A percentile compares a stretch with the other conserved stretches of the same genome.
Evolutionary conservation across 202 grass and related monocot species (phyloP).

Genomic region (Brachypodium distachyon): DNA sequence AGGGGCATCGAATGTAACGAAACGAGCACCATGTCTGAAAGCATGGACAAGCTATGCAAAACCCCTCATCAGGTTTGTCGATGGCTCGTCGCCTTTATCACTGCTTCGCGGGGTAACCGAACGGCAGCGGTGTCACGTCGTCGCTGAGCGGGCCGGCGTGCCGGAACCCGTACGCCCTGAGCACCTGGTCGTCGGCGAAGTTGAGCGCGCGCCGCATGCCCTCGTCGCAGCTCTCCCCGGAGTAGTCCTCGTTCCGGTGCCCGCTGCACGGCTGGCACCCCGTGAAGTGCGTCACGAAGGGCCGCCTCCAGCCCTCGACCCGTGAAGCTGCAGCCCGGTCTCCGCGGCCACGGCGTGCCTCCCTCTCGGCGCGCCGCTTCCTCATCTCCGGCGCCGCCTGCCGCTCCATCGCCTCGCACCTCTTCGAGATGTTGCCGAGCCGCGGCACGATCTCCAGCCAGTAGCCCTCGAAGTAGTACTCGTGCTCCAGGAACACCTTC

Average conservation of each 20-base stretch:
- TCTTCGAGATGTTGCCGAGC: constrained; percentile 42
- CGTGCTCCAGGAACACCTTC: constrained; percentile 63
- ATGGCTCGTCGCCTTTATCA: neutral
- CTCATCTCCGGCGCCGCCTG: constrained; percentile 13
- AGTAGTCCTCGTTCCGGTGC: constrained; percentile 65
- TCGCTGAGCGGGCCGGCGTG: constrained; percentile 38
- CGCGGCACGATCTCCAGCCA: constrained; percentile 73
- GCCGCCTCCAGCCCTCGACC: constrained; percentile 52
- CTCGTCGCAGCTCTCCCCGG: constrained; percentile 51
- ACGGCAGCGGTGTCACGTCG: constrained; percentile 54
- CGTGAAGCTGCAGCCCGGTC: constrained; percentile 28
- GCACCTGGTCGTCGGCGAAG: constrained; percentile 87
- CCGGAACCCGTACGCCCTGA: constrained; percentile 60
- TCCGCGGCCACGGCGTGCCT: constrained; percentile 19
- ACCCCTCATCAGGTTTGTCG: too few relatives aligned
- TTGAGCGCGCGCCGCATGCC: constrained; percentile 71
- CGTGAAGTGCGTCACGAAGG: constrained; percentile 92
- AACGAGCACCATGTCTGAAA: neutral
- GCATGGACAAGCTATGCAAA: too few relatives aligned
- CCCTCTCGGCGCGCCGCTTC: constrained; percentile 47
- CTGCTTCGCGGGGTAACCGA: constrained; percentile 38
- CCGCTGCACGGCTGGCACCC: constrained; percentile 95
- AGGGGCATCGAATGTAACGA: neutral
- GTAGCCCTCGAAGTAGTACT: constrained; percentile 79
- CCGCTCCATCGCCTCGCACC: constrained; percentile 58